Base-by-base conservation (phyloP, 306 rosid species). In the Dalbergia oliveri region DNA sequence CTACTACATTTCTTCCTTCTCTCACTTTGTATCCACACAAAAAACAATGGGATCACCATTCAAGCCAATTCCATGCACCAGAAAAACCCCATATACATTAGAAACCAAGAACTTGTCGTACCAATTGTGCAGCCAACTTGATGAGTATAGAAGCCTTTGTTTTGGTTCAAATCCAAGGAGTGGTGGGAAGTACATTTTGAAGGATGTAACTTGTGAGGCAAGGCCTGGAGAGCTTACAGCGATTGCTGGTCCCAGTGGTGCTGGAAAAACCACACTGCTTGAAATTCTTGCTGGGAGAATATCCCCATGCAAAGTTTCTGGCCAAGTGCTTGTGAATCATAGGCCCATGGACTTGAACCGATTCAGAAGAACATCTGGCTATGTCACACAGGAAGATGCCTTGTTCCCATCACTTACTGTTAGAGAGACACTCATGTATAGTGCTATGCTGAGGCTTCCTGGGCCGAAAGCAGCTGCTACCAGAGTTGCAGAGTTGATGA, bases 211-310 rank as follows among this genome's bases (percentile, higher is more conserved):
- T 43, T 95, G 98, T 60, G 97, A 91, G 65, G 98, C 97, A 64
- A 90, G 87, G 86, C 91, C 93, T 37, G 90, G 89, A 43, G 93
- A 91, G 77, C 49, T 95, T 8, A 95, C 99, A 9, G 97, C 97
- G 4, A 94, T 94, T 72, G 99, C 91, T 2, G 99, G 99, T 58
- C 99, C 97, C n/a, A 94, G 99, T 86, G 99, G 99, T 41, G 99
- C 99, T 56, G 99, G 99, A 31, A 94, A 94, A 90, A 91, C 97
- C 63, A 94, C 98, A 0, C 88, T 94, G 89, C 92, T 94, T 19
- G 97, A 94, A 77, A 88, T 88, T 86, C 92, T 94, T 54, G 94
- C 95, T 0, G 98, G 97, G 61, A 91, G 89, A 81, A 83, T 88
- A 60, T 72, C 89, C 15, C 72, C 83, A 0, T 67, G 69, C 51